These are phyloP conservation scores for Penicillium riverlandense DNA, from an alignment of 495 filamentous ascomycete species.

Conservation along the genomic window DNA sequence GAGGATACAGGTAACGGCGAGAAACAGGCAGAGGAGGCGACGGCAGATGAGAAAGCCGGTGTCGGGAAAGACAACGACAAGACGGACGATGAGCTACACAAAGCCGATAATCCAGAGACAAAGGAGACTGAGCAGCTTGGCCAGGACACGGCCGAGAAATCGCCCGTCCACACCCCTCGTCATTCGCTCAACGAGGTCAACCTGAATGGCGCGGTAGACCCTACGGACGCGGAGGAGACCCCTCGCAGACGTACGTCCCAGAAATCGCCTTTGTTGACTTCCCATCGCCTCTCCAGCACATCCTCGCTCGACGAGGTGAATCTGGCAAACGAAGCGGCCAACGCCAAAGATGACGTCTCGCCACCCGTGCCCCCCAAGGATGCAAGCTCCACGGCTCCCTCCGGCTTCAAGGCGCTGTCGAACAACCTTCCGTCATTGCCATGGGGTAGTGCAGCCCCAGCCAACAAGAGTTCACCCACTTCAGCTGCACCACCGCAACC, in stretches of 20 bases:
- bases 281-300: conserved; percentile 55
- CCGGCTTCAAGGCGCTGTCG: conserved; percentile 42
- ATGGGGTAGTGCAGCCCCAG: conserved; percentile 35
- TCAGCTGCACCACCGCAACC: conserved; percentile 39
- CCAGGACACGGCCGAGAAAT: background rate
- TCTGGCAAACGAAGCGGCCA: conserved; percentile 46
- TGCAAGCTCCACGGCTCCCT: conserved; percentile 29
- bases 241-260: conserved; percentile 25
- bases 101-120: conserved; percentile 11
- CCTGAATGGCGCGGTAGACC: background rate
- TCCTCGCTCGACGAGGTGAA: conserved; percentile 64
- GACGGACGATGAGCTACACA: conserved; percentile 13
- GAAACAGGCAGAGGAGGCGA: conserved; percentile 4
- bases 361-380: conserved; percentile 47
- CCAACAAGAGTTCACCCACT: conserved; percentile 27
- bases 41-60: conserved; percentile 10
- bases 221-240: conserved; percentile 23
- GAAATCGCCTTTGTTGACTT: conserved; percentile 51
- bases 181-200: too few species aligned
- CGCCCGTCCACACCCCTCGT: too few species aligned
- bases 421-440: conserved; percentile 45
- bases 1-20: conserved; percentile 8
- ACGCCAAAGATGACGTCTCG: conserved; percentile 24
- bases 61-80: conserved; percentile 22
- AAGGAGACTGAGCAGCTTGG: conserved; percentile 3